Percentiles rank a stretch among this genome's conserved stretches.
These are phyloP conservation scores for Calocera viscosa DNA, from an alignment of 768 basidiomycete genomes.

Conservation along the genomic window DNA sequence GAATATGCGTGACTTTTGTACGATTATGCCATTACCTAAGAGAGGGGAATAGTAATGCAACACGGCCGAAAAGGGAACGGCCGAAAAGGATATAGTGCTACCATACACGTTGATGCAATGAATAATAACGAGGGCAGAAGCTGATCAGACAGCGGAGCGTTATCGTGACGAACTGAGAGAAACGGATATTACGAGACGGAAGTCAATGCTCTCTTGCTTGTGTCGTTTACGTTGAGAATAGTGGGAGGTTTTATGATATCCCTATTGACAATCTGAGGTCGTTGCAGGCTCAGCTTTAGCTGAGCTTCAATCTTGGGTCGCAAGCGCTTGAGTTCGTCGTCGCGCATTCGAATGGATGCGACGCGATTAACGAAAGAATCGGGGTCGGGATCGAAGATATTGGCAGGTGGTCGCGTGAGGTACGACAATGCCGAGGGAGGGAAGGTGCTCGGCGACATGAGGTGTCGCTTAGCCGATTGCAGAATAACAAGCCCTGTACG, in stretches of 20 bases:
- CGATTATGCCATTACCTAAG: too few relatives aligned
- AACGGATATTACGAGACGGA: not conserved
- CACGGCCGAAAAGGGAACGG: too few relatives aligned
- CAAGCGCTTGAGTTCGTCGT: conserved; percentile 15
- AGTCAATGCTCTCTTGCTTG: not conserved
- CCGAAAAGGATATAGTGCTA: too few relatives aligned
- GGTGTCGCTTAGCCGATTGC: conserved; percentile 18
- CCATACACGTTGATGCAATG: not conserved
- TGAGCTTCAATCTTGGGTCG: conserved; percentile 15
- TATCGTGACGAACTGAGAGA: not conserved
- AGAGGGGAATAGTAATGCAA: too few relatives aligned
- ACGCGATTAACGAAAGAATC: conserved; percentile 13
- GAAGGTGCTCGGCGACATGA: conserved; percentile 1
- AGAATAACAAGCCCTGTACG: conserved; percentile 61
- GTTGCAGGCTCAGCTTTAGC: not conserved
- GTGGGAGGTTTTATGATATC: conserved; percentile 5
- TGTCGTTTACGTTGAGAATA: conserved; percentile 4
- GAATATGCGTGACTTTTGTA: too few relatives aligned
- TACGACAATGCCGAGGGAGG: conserved; percentile 7
- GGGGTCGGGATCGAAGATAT: conserved; percentile 13
- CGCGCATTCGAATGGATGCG: conserved; percentile 11
- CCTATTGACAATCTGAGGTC: conserved; percentile 4
- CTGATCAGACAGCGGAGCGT: not conserved
- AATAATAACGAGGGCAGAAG: not conserved
- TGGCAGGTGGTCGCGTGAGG: conserved; percentile 12